A percentile compares a stretch with the other conserved stretches of the same genome.
Conservation (phyloP, 805 yeast species). For the Starmerella vitae region DNA sequence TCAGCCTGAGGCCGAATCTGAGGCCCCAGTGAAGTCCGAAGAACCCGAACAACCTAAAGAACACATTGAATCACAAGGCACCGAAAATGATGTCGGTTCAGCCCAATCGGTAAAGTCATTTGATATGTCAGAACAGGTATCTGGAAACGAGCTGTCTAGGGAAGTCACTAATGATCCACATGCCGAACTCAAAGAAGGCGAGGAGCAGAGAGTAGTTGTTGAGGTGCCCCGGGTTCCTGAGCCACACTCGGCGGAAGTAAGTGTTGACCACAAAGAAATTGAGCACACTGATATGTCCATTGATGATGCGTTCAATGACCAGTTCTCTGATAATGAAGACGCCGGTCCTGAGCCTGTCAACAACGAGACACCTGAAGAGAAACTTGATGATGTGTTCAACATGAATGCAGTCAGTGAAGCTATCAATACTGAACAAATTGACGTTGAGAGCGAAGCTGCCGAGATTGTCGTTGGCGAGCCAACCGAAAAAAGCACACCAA, state of each 20-base stretch:
- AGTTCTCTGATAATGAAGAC: no score
- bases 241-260: slow-evolving; percentile 5
- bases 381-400: background rate
- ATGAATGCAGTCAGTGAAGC: background rate
- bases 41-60: background rate
- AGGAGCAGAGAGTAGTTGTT: slow-evolving; percentile 5
- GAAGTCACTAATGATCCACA: slow-evolving; percentile 5
- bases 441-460: background rate
- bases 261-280: background rate
- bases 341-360: background rate
- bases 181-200: slow-evolving; percentile 5
- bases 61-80: background rate
- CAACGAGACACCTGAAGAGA: background rate
- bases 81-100: background rate
- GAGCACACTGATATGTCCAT: no score
- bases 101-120: background rate
- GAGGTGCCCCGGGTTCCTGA: slow-evolving; percentile 1
- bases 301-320: no score
- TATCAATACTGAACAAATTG: background rate
- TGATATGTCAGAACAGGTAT: background rate
- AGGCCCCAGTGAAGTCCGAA: background rate
- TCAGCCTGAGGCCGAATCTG: background rate
- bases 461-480: background rate
- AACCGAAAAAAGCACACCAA: background rate
- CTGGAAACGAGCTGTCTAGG: slow-evolving; percentile 3